Evolutionary conservation across 2,329 filamentous ascomycete genomes (phyloP), one percentile per base, ranked within the genome.

Genomic region (Fusarium goolgardi): DNA sequence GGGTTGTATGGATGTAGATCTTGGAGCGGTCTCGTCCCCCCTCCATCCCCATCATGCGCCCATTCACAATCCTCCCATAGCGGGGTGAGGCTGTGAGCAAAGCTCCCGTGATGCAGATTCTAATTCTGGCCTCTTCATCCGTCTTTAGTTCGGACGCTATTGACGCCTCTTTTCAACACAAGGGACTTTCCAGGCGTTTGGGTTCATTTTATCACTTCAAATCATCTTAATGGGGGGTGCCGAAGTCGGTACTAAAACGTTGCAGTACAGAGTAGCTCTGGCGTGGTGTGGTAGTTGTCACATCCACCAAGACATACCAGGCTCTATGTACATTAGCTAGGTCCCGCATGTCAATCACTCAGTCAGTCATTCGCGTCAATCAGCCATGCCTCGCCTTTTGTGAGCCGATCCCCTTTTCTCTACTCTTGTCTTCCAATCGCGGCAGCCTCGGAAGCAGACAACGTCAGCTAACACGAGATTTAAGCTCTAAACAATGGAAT

Each of bases 401-500:
- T 58, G 39, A 64, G 34, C 34, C 55, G 49, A 69, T 67, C 55
- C 47, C 43, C 51, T 47, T 49, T n/a, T n/a, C 55, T 56, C 46
- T 53, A 41, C 20, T 58, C 32, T 40, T 37, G 41, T 43, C 52
- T 64, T 47, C 55, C 43, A 69, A 66, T 60, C 59, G 53, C 69
- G 65, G 65, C 55, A 39, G 45, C 12, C 34, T 61, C 67, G 67
- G 67, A 58, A 61, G 55, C 27, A 35, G 53, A 62, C 55, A 27
- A 50, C 65, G 59, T 67, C 51, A 66, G 62, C 65, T 60, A 68
- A 68, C 45, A 52, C 64, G 63, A 67, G 59, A 18, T 50, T 27
- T 50, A 27, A 50, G 47, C 32, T 27, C 23, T 29, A 2, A 49
- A 25, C 20, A 47, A 41, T 23, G 27, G 10, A 29, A 15, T 18